Conservation (phyloP, 768 basidiomycete genomes). For the Pleurotus ostreatus region DNA sequence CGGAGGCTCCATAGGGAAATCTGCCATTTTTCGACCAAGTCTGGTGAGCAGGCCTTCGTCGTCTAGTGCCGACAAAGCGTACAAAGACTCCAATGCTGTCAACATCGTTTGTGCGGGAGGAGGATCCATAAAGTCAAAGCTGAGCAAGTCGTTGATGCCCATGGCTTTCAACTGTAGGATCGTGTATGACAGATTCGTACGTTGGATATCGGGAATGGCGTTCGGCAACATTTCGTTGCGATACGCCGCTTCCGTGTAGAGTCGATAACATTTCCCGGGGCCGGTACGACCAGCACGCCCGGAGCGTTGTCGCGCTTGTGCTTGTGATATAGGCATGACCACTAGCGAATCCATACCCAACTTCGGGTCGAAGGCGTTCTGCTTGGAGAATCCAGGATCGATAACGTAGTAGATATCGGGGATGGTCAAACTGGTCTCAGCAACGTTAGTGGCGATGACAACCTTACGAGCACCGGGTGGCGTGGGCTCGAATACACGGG, state of each 20-base stretch:
- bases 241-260: slow-evolving; percentile 97
- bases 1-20: slow-evolving; percentile 97
- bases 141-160: slow-evolving; percentile 96
- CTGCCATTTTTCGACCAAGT: slow-evolving; percentile 97
- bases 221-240: slow-evolving; percentile 98
- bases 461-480: slow-evolving; percentile 98
- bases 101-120: slow-evolving; percentile 97
- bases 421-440: slow-evolving; percentile 97
- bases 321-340: slow-evolving; percentile 98
- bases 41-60: slow-evolving; percentile 95
- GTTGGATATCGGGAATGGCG: slow-evolving; percentile 96
- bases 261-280: slow-evolving; percentile 95
- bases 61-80: slow-evolving; percentile 93
- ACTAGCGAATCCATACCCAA: slow-evolving; percentile 98
- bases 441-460: slow-evolving; percentile 99
- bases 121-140: slow-evolving; percentile 99
- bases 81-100: slow-evolving; percentile 90
- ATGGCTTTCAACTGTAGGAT: slow-evolving; percentile 97
- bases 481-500: slow-evolving; percentile 95
- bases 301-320: slow-evolving; percentile 91
- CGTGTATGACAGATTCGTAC: slow-evolving; percentile 87
- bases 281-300: slow-evolving; percentile 98
- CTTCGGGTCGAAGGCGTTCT: slow-evolving; percentile 96
- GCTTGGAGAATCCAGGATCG: slow-evolving; percentile 98
- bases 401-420: slow-evolving; percentile 99